Base-by-base conservation (phyloP, 1,284 basidiomycete genomes). In the Somion occarium region DNA sequence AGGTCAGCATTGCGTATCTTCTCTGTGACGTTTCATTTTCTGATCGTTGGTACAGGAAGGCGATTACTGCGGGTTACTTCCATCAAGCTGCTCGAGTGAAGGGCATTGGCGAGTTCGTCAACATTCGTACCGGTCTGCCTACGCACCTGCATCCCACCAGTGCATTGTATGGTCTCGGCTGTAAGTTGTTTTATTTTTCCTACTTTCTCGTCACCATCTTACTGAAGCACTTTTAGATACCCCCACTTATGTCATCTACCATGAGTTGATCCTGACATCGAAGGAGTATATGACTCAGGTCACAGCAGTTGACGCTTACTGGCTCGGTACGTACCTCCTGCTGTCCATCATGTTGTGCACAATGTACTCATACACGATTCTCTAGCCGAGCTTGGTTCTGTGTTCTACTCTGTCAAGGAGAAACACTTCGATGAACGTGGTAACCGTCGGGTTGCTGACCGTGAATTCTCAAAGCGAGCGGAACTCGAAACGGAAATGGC, bases 211-310 rank as follows among this genome's bases (percentile, higher is more conserved):
- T 60, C 37, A 57, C 52, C 38, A 50, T 23, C 34, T 25, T 56
- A 34, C 30, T 34, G 30, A 34, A 34, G 30, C 7, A 34, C 7
- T 25, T 42, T 3, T 61, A 93, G 91, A 94, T 69, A 96, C 93
- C 26, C 97, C 97, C 5, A 90, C 94, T 44, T 98, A 97, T 67
- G 91, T 98, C 34, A 84, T 99, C 26, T 98, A 98, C 66, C 96
- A 99, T 64, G 95, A 99, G 65, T 79, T 96, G 45, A 94, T 97
- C 54, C 74, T 96, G 59, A 97, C 93, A 2, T 93, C 91, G 23
- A 96, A 91, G 72, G 85, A 95, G 72, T 96, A 98, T 70, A 96
- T 97, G 93, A 95, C 93, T 19, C 92, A 93, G 65, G 94, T 98
- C 13, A 97, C 95, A 1, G 86, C 94, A 0, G 90, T 98, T 50